Evolutionary conservation across 805 yeast species (phyloP).

Genomic region (Saccharomycopsis lassenensis): DNA sequence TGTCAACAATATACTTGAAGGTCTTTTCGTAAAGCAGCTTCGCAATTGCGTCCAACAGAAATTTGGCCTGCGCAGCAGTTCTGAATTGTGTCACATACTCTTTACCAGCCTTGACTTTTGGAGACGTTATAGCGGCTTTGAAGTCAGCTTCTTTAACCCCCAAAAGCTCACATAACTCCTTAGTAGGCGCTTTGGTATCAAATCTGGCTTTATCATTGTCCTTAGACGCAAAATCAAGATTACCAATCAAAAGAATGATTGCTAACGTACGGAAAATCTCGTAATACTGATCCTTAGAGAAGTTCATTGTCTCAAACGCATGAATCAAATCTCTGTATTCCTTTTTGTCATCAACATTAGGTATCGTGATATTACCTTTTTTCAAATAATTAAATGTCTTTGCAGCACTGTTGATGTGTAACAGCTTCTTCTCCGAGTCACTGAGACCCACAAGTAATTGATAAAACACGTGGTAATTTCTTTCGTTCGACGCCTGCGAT

Average conservation of each 20-base stretch:
- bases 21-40: constrained; percentile 77
- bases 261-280: constrained; percentile 61
- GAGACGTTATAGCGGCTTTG: constrained; percentile 52
- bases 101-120: constrained; percentile 83
- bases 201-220: constrained; percentile 69
- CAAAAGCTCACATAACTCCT: constrained; percentile 45
- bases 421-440: constrained; percentile 33
- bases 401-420: constrained; percentile 32
- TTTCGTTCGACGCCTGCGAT: constrained; percentile 59
- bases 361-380: constrained; percentile 43
- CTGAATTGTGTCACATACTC: constrained; percentile 76
- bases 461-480: constrained; percentile 92
- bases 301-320: constrained; percentile 69
- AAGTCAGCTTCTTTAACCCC: constrained; percentile 50
- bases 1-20: constrained; percentile 65
- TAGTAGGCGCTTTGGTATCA: constrained; percentile 40
- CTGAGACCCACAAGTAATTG: constrained; percentile 72
- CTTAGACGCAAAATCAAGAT: constrained; percentile 58
- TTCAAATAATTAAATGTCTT: constrained; percentile 46
- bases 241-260: constrained; percentile 74
- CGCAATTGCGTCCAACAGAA: constrained; percentile 76
- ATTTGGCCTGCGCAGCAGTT: constrained; percentile 68
- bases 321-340: constrained; percentile 54
- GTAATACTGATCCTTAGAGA: constrained; percentile 40
- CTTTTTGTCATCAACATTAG: constrained; percentile 62